Percentiles rank a stretch among this genome's conserved stretches.
Evolutionary conservation across 768 basidiomycete genomes (phyloP).

Genomic region (Suillus cothurnatus): DNA sequence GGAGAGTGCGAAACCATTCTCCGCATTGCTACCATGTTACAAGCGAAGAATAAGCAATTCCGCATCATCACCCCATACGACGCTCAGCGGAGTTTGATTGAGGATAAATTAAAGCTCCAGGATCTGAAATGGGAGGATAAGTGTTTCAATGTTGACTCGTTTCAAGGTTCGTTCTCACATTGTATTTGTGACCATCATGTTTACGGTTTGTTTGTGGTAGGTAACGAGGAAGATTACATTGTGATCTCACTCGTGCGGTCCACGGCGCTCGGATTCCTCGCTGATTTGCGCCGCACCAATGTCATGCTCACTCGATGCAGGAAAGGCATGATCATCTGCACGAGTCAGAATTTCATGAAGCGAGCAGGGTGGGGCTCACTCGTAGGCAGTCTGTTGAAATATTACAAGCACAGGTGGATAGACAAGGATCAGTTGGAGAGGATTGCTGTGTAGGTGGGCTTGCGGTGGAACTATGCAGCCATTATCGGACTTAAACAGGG

Average conservation of each 20-base stretch:
- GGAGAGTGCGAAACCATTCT: conserved; percentile 59
- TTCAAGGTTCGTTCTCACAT: conserved; percentile 59
- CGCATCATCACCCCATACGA: conserved; percentile 84
- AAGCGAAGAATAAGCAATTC: conserved; percentile 50
- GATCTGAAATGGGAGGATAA: conserved; percentile 65
- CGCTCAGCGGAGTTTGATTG: conserved; percentile 63
- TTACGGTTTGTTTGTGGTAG: conserved; percentile 37
- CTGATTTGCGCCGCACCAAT: conserved; percentile 70
- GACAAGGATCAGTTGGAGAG: conserved; percentile 31
- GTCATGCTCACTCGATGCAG: conserved; percentile 88
- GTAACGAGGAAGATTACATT: conserved; percentile 82
- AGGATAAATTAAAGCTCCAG: conserved; percentile 50
- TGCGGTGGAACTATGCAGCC: too few relatives aligned
- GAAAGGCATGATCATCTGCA: conserved; percentile 74
- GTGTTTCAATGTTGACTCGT: conserved; percentile 78
- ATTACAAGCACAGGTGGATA: conserved; percentile 40
- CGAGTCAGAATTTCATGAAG: conserved; percentile 61
- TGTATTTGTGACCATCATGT: conserved; percentile 2
- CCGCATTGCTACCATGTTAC: conserved; percentile 57
- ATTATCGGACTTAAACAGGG: not conserved
- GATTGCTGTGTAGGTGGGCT: not conserved
- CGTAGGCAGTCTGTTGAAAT: conserved; percentile 42
- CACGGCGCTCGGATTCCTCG: conserved; percentile 65
- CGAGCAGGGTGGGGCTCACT: conserved; percentile 49
- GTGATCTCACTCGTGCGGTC: conserved; percentile 74